These are phyloP conservation scores for Ceratocystis colombiana DNA, from an alignment of 2,329 filamentous ascomycete genomes.

Conservation along the genomic window DNA sequence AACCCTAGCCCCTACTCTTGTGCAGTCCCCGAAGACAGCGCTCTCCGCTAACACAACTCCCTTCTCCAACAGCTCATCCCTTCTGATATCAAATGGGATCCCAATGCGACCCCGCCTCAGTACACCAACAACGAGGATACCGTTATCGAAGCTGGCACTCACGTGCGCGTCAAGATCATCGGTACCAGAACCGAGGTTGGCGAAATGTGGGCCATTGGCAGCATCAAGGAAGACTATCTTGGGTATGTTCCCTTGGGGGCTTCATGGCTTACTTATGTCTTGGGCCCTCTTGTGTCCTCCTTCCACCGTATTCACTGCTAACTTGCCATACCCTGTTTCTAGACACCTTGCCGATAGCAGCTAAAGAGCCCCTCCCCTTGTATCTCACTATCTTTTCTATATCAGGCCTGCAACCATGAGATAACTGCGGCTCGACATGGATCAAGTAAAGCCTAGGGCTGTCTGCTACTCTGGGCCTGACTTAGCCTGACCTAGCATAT, in stretches of 20 bases:
- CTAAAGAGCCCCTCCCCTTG: background rate
- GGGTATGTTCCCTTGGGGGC: constrained; percentile 38
- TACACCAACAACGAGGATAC: constrained; percentile 93
- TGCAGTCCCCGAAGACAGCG: background rate
- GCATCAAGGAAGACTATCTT: constrained; percentile 77
- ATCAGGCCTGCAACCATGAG: background rate
- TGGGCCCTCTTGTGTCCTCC: background rate
- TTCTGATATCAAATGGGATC: constrained; percentile 83
- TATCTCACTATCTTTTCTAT: background rate
- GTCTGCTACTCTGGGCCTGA: background rate
- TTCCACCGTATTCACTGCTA: background rate
- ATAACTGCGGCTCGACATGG: background rate
- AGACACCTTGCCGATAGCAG: constrained; percentile 24
- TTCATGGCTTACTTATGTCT: no score
- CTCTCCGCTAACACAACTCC: constrained; percentile 29
- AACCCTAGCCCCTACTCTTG: background rate
- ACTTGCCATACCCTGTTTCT: background rate
- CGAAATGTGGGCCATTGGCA: constrained; percentile 93
- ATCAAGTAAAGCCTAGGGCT: background rate
- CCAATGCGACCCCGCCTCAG: constrained; percentile 90
- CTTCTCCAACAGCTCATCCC: constrained; percentile 63
- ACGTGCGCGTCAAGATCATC: constrained; percentile 87
- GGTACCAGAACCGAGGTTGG: constrained; percentile 88
- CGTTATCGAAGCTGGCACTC: constrained; percentile 85
- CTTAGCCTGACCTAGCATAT: no score